These are phyloP conservation scores for Myxozyma monticola DNA, from an alignment of 805 yeast genomes.

Conservation along the genomic window DNA sequence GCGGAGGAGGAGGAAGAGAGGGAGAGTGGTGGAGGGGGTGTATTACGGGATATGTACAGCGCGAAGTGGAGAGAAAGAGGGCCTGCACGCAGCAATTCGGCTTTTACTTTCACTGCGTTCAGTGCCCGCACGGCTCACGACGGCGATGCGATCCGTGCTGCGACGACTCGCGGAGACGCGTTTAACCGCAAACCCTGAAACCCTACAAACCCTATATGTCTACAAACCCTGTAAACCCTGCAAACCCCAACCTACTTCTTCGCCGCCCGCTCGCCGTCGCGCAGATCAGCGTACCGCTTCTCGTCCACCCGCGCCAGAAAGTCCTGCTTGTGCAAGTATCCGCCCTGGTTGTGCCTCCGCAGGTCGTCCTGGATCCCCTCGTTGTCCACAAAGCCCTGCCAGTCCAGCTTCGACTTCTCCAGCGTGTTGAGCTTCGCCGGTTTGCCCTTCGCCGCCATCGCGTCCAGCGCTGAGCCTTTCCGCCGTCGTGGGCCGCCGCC, in stretches of 20 bases:
- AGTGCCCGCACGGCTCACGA: no score
- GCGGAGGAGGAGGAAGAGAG: background rate
- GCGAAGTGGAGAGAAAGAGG: no score
- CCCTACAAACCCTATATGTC: no score
- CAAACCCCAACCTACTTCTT: no score
- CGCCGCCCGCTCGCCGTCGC: constrained; percentile 42
- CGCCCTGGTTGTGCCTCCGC: constrained; percentile 77
- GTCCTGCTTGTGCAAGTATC: constrained; percentile 87
- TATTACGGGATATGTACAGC: no score
- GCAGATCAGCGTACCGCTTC: constrained; percentile 53
- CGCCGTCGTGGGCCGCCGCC: constrained; percentile 8
- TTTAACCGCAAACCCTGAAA: no score
- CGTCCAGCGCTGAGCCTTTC: constrained; percentile 25
- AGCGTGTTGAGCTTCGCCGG: constrained; percentile 83
- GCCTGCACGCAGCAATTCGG: no score
- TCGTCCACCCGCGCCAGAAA: constrained; percentile 75
- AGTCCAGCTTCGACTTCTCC: constrained; percentile 89
- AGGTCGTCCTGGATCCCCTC: constrained; percentile 83
- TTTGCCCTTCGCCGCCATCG: constrained; percentile 37
- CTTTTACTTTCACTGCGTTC: no score
- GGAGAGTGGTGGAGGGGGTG: no score
- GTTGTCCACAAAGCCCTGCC: constrained; percentile 91
- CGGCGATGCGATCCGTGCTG: no score
- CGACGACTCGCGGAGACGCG: no score
- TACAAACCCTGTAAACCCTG: no score